Conservation (phyloP, 2,329 filamentous ascomycete genomes). For the Calonectria honghensis region DNA sequence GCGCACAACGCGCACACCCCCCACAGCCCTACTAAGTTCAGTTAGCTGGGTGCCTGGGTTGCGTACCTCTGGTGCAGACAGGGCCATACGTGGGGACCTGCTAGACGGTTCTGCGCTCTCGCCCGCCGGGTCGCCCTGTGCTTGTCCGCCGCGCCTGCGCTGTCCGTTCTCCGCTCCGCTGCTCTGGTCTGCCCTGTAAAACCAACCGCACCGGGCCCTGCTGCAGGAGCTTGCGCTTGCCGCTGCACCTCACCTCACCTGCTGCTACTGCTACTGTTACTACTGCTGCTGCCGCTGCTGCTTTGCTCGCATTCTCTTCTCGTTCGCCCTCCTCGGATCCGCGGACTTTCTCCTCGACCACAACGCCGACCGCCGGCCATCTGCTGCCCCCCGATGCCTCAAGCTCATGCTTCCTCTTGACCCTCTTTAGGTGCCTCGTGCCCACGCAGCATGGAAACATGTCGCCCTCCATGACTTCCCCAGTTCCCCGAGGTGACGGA, state of each 20-base stretch:
- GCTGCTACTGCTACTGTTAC: not conserved
- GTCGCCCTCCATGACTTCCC: constrained; percentile 56
- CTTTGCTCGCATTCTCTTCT: constrained; percentile 36
- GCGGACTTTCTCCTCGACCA: constrained; percentile 47
- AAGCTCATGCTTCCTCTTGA: constrained; percentile 41
- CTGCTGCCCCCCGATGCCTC: constrained; percentile 43
- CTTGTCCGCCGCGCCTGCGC: constrained; percentile 7
- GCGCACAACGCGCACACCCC: constrained; percentile 33
- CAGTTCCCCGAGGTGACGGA: constrained; percentile 54
- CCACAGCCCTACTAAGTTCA: constrained; percentile 36
- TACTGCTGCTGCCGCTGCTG: not conserved
- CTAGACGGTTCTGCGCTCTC: constrained; percentile 8
- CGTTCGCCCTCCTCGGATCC: constrained; percentile 46
- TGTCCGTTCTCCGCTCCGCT: constrained; percentile 8
- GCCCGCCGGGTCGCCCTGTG: constrained; percentile 5
- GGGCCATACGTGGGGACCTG: constrained; percentile 26
- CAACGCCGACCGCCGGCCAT: constrained; percentile 53
- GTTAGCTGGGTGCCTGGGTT: constrained; percentile 26
- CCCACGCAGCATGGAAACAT: constrained; percentile 62
- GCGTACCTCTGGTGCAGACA: not conserved
- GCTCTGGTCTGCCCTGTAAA: constrained; percentile 10
- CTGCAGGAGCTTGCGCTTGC: not conserved
- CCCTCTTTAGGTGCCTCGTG: constrained; percentile 48
- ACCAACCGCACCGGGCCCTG: not conserved
- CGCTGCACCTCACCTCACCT: constrained; percentile 1